These are phyloP conservation scores for Epichloe sp. DNA, from an alignment of 2,329 filamentous ascomycete genomes.

Conservation along the genomic window DNA sequence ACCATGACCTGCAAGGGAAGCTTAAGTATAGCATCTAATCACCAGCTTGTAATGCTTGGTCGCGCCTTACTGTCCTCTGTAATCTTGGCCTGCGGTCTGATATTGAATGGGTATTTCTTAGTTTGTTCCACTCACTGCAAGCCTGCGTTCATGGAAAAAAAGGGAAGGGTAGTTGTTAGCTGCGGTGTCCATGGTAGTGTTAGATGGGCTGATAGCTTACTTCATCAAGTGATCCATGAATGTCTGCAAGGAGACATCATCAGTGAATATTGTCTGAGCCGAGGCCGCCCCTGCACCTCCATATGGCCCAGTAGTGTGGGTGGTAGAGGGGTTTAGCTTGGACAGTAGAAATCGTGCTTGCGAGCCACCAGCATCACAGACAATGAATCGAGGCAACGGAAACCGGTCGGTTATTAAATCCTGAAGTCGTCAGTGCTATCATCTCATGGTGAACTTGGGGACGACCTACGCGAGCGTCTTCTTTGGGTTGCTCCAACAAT, in stretches of 20 bases:
- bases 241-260: conserved; percentile 93
- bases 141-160: conserved; percentile 20
- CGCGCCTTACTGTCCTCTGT: not conserved
- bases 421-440: conserved; percentile 29
- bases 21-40: not conserved
- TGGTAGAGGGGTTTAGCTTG: conserved; percentile 95
- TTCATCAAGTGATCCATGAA: conserved; percentile 99
- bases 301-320: conserved; percentile 85
- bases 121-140: conserved; percentile 52
- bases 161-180: conserved; percentile 7
- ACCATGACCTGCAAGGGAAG: not conserved
- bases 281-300: conserved; percentile 75
- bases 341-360: conserved; percentile 94
- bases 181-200: not conserved
- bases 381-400: conserved; percentile 95
- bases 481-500: conserved; percentile 84
- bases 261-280: conserved; percentile 96
- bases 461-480: conserved; percentile 73
- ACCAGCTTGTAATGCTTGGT: not conserved
- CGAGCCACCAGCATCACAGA: conserved; percentile 95
- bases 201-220: conserved; percentile 33
- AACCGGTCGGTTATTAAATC: conserved; percentile 96
- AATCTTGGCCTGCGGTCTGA: too few relatives aligned
- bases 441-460: not conserved
- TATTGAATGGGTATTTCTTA: conserved; percentile 17